Evolutionary conservation across 1,284 basidiomycete genomes (phyloP), one percentile per base, ranked within the genome.

Genomic region (Fomitiporia mediterranea): DNA sequence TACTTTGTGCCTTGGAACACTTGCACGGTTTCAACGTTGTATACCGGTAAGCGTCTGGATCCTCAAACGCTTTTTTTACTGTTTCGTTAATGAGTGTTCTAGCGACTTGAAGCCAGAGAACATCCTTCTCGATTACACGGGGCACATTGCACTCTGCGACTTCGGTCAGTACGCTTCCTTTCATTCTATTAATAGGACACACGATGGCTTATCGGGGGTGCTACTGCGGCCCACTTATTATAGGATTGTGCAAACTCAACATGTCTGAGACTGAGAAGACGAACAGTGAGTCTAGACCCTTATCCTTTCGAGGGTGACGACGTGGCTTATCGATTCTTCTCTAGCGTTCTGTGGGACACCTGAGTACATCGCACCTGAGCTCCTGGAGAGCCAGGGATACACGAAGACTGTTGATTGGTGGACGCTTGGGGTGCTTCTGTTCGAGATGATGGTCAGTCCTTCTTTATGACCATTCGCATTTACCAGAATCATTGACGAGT

Each of bases 351-450:
- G 96, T 68, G 96, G 96, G n/a, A 99, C 96, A 3, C 96, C 96
- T 2, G 96, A 99, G 71, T 99, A 99, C 70, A 91, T 94, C 61
- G 94, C 94, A 1, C 96, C 96, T 0, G 96, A 99, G 68, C 79
- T 99, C 35, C 76, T 99, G 30, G 88, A 97, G 60, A 96, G 91
- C 59, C 95, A 98, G 68, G 96, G 96, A 2, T 99, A 99, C 73
- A 98, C 95, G 30, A 98, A 98, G 75, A 96, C 94, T 0, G 95
- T 99, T 21, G 96, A 99, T 70, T 99, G 96, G 96, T 99, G 96
- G 96, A 99, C 96, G 1, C 81, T 99, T 0, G 97, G 96, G 57
- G 96, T 99, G 2, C 77, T 99, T 32, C 79, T 99, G 27, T 99
- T 97, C 69, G 96, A 99, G 72, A 99, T 99, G 97, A 92, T 98